A percentile compares a stretch with the other conserved stretches of the same genome.
Evolutionary conservation across 2,329 filamentous ascomycete genomes (phyloP).

Genomic region (Bretziella fagacearum): DNA sequence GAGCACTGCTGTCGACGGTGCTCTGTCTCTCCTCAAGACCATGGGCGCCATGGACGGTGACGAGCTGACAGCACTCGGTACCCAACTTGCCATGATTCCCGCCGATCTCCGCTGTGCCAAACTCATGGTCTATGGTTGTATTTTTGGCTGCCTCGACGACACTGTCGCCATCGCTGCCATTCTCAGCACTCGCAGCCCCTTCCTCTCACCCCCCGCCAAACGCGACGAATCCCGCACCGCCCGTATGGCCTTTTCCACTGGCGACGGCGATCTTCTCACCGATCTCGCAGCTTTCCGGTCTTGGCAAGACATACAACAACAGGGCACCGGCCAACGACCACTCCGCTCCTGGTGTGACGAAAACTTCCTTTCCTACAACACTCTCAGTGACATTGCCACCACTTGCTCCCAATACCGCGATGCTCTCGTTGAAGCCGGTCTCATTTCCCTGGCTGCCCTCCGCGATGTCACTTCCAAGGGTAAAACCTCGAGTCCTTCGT

Average conservation of each 20-base stretch:
- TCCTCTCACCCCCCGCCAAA: slow-evolving; percentile 57
- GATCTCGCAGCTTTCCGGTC: slow-evolving; percentile 71
- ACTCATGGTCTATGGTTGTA: slow-evolving; percentile 84
- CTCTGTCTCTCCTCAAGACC: slow-evolving; percentile 57
- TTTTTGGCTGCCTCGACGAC: slow-evolving; percentile 82
- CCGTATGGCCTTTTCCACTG: slow-evolving; percentile 52
- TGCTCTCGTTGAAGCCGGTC: slow-evolving; percentile 70
- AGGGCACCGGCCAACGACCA: slow-evolving; percentile 42
- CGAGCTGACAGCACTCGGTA: slow-evolving; percentile 75
- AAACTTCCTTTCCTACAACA: slow-evolving; percentile 71
- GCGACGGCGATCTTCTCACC: slow-evolving; percentile 75
- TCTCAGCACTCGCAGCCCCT: slow-evolving; percentile 75
- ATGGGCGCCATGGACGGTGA: slow-evolving; percentile 83
- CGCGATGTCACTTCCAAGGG: slow-evolving; percentile 14
- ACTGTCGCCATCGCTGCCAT: slow-evolving; percentile 82
- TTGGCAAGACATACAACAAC: slow-evolving; percentile 53
- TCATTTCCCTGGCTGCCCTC: slow-evolving; percentile 33
- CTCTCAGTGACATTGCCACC: slow-evolving; percentile 72
- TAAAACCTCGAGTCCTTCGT: slow-evolving; percentile 19
- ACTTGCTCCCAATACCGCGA: slow-evolving; percentile 75
- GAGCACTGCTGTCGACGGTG: slow-evolving; percentile 68
- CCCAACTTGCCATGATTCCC: slow-evolving; percentile 87
- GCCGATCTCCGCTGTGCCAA: slow-evolving; percentile 87
- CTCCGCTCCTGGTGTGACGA: slow-evolving; percentile 65
- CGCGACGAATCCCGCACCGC: slow-evolving; percentile 68